Conservation (phyloP, 148 eudicot species). For the Spergularia bocconei region DNA sequence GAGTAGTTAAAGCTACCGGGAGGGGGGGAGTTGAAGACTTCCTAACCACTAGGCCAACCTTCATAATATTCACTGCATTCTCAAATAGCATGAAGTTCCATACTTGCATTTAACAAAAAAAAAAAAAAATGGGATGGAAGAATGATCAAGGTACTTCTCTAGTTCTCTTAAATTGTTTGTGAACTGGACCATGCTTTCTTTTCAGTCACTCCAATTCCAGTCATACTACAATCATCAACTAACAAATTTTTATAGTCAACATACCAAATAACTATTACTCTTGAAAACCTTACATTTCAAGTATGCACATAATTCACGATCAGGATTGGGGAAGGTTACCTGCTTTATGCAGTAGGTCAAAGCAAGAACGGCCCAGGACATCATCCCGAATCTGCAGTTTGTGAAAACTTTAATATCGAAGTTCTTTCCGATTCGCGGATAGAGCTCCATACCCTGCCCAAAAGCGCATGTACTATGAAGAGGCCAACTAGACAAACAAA, state of each 20-base stretch:
- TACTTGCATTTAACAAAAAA: too few species aligned
- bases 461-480: conserved; percentile 14
- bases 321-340: conserved; percentile 36
- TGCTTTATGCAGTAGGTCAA: conserved; percentile 94
- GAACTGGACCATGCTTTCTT: not conserved
- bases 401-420: conserved; percentile 94
- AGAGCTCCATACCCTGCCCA: conserved; percentile 92
- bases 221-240: not conserved
- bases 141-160: not conserved
- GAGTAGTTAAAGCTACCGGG: too few species aligned
- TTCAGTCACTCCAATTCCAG: not conserved
- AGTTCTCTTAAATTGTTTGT: not conserved
- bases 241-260: not conserved
- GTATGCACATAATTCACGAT: conserved; percentile 1
- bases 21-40: too few species aligned
- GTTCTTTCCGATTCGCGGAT: conserved; percentile 89
- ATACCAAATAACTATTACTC: not conserved
- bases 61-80: too few species aligned
- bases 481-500: not conserved
- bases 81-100: too few species aligned
- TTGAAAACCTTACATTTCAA: not conserved
- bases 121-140: not conserved
- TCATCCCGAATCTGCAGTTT: conserved; percentile 98
- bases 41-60: too few species aligned
- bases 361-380: conserved; percentile 99